Conservation (phyloP, 108 stramenopile genomes). For the Cyclotella baltica region DNA sequence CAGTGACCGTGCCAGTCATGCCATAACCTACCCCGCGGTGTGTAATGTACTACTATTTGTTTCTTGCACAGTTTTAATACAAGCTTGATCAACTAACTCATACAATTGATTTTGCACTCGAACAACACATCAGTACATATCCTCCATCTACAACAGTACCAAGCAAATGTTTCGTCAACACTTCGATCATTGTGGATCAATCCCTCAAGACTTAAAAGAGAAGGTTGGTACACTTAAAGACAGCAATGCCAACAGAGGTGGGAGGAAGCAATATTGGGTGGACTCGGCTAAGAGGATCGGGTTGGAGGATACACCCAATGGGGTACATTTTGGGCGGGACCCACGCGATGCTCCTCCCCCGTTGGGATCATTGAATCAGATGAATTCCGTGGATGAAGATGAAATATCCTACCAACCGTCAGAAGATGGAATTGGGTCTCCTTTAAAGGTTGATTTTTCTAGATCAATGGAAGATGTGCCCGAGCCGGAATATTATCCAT, state of each 20-base stretch:
- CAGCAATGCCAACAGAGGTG: constrained; percentile 74
- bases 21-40: constrained; percentile 81
- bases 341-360: constrained; percentile 77
- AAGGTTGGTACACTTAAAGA: constrained; percentile 72
- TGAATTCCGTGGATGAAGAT: constrained; percentile 18
- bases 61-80: no score
- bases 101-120: no score
- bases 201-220: constrained; percentile 67
- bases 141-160: constrained; percentile 87
- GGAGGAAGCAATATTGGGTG: constrained; percentile 91
- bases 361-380: constrained; percentile 46
- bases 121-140: no score
- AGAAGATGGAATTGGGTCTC: constrained; percentile 13
- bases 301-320: constrained; percentile 77
- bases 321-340: constrained; percentile 85
- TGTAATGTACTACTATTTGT: no score
- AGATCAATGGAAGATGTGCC: constrained; percentile 40
- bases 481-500: constrained; percentile 56
- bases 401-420: constrained; percentile 13
- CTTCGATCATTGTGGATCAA: constrained; percentile 70
- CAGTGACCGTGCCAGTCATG: constrained; percentile 71
- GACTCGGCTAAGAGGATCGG: constrained; percentile 86
- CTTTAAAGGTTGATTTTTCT: constrained; percentile 10
- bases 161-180: constrained; percentile 91
- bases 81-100: no score